Conservation (phyloP, 2,329 filamentous ascomycete species). For the Aspergillus fijiensis region DNA sequence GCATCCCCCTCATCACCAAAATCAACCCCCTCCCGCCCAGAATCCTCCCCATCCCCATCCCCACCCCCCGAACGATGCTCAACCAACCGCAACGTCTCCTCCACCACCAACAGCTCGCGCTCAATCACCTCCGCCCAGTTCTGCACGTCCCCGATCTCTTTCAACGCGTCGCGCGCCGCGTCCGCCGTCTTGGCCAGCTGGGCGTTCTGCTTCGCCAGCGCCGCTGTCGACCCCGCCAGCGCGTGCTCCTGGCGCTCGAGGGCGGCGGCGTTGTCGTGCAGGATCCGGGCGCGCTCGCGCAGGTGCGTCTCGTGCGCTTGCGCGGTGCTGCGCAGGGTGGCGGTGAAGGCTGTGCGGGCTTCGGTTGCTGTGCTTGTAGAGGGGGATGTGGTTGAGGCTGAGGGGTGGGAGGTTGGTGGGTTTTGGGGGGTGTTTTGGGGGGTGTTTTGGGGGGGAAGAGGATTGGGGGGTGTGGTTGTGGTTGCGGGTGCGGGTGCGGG, state of each 20-base stretch:
- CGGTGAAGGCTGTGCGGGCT: constrained; percentile 46
- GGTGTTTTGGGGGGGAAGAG: no score
- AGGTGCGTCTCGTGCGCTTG: constrained; percentile 54
- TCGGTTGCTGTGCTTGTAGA: constrained; percentile 27
- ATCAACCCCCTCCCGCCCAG: not conserved
- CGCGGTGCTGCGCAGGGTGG: constrained; percentile 45
- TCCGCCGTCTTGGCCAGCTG: constrained; percentile 57
- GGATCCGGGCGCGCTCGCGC: constrained; percentile 53
- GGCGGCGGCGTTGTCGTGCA: constrained; percentile 56
- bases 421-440: not conserved
- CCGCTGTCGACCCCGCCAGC: constrained; percentile 50
- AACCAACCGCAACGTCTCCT: constrained; percentile 42
- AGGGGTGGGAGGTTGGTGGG: not conserved
- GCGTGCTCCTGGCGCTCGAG: constrained; percentile 58
- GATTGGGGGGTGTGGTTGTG: no score
- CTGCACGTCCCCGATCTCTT: constrained; percentile 64
- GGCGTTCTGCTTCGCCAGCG: constrained; percentile 53
- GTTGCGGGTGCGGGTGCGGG: no score
- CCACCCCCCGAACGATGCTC: constrained; percentile 8
- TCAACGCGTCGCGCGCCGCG: constrained; percentile 56
- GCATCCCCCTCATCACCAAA: not conserved
- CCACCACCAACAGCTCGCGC: constrained; percentile 45
- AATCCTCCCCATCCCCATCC: constrained; percentile 8
- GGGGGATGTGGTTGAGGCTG: constrained; percentile 4
- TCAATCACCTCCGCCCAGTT: constrained; percentile 65